Evolutionary conservation across 805 yeast genomes (phyloP).

Genomic region (Wickerhamomyces silvicola): DNA sequence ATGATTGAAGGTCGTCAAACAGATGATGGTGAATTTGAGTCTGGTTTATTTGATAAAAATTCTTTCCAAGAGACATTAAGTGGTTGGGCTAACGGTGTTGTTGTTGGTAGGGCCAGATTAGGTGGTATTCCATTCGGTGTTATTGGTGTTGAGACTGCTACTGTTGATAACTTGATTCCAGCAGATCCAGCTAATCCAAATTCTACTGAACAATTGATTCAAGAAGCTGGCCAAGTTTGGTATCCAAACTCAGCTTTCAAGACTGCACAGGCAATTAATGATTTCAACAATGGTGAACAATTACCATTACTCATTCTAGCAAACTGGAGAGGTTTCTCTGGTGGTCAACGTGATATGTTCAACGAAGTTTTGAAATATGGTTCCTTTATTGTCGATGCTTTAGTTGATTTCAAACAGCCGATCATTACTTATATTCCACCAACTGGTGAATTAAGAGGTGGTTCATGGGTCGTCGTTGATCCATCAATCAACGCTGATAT

Average conservation of each 20-base stretch:
- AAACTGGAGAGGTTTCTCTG: slow-evolving; percentile 99
- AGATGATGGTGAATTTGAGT: slow-evolving; percentile 66
- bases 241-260: slow-evolving; percentile 98
- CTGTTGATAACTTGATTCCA: slow-evolving; percentile 83
- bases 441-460: slow-evolving; percentile 97
- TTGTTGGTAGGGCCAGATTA: slow-evolving; percentile 96
- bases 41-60: slow-evolving; percentile 85
- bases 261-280: slow-evolving; percentile 97
- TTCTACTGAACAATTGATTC: slow-evolving; percentile 78
- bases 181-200: slow-evolving; percentile 99
- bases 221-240: slow-evolving; percentile 99
- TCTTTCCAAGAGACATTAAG: slow-evolving; percentile 95
- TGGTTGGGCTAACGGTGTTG: slow-evolving; percentile 99
- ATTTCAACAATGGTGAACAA: slow-evolving; percentile 97
- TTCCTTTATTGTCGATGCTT: slow-evolving; percentile 93
- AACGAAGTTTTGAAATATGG: slow-evolving; percentile 97
- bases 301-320: slow-evolving; percentile 96
- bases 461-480: slow-evolving; percentile 99
- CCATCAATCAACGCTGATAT: slow-evolving; percentile 93
- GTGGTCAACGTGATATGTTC: slow-evolving; percentile 99
- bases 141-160: slow-evolving; percentile 90
- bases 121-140: slow-evolving; percentile 99
- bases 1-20: slow-evolving; percentile 77
- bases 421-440: slow-evolving; percentile 97
- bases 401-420: slow-evolving; percentile 94